phyloP scores from a whole-genome alignment of 805 yeast species.

The Suhomyces vadensis region DNA sequence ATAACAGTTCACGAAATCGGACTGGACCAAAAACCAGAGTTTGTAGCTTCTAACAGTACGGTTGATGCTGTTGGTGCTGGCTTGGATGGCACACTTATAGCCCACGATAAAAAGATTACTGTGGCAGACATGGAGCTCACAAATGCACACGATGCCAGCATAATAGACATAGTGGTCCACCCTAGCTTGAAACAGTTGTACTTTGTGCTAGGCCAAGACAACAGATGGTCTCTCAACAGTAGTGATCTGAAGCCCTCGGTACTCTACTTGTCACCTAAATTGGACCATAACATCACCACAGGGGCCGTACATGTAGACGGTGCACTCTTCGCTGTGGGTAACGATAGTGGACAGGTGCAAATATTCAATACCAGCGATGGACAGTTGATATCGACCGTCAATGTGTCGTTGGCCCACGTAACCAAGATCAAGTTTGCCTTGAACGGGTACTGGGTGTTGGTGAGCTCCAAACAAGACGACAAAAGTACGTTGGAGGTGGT shows the following conservation, averaged over 20 bases:
- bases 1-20: background rate
- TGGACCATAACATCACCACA: slow-evolving; percentile 13
- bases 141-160: slow-evolving; percentile 11
- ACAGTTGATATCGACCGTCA: slow-evolving; percentile 33
- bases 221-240: slow-evolving; percentile 24
- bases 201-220: slow-evolving; percentile 26
- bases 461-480: slow-evolving; percentile 22
- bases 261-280: slow-evolving; percentile 3
- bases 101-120: slow-evolving; percentile 20
- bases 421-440: slow-evolving; percentile 50
- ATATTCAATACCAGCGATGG: slow-evolving; percentile 44
- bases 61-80: slow-evolving; percentile 11
- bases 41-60: background rate
- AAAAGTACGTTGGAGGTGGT: slow-evolving; percentile 38
- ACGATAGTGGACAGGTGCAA: slow-evolving; percentile 28
- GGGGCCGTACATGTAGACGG: slow-evolving; percentile 52
- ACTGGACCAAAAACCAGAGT: background rate
- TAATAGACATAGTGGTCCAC: slow-evolving; percentile 26
- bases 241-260: background rate
- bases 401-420: slow-evolving; percentile 23
- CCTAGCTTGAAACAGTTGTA: slow-evolving; percentile 33
- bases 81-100: slow-evolving; percentile 19
- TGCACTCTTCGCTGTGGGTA: slow-evolving; percentile 43
- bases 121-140: slow-evolving; percentile 11
- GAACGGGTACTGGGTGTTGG: slow-evolving; percentile 66